Evolutionary conservation across 2,329 filamentous ascomycete genomes (phyloP), one percentile per base, ranked within the genome.

Genomic region (Phialophora tarda): DNA sequence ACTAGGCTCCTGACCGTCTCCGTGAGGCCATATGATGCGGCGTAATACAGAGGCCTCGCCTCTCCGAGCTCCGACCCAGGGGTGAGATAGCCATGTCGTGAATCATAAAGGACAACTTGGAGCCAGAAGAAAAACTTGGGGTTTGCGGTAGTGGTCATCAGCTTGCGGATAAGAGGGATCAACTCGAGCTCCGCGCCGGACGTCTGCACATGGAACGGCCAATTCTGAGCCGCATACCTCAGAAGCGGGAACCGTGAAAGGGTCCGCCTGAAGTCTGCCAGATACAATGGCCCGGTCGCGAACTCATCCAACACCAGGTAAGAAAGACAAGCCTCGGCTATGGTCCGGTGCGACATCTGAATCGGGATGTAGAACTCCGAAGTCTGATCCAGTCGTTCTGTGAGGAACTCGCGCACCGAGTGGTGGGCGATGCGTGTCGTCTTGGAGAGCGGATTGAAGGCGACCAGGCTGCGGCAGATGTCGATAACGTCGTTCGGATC

Each of bases 51-150:
- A 17, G 67, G 56, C 10, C 51, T 44, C 10, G 65, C 58, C 4
- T 24, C n/a, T 14, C 41, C 41, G 5, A 69, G 54, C n/a, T 68
- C 60, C 24, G 41, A 21, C 12, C 30, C 24, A 4, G 62, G 62
- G 17, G 50, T 23, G 8, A 67, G n/a, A 28, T 59, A 69, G 17
- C 67, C 67, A 24, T 69, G 67, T 14, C 47, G 28, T 7, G 64
- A 66, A 32, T 69, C 63, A 21, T 51, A 69, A 17, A 69, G 62
- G 24, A 69, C 65, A 34, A 68, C 59, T 53, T 69, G 68, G 8
- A 69, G 62, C 68, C 68, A 69, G 47, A 69, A 68, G 23, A 60
- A 41, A 21, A 69, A 69, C 4, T 67, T 62, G 23, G 50, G 62
- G 24, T 62, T 69, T 3, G 62, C 34, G 10, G 30, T 28, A 1